Percentiles rank a stretch among this genome's conserved stretches.
Evolutionary conservation across 805 yeast species (phyloP).

Genomic region (Wickerhamomyces rabaulensis): DNA sequence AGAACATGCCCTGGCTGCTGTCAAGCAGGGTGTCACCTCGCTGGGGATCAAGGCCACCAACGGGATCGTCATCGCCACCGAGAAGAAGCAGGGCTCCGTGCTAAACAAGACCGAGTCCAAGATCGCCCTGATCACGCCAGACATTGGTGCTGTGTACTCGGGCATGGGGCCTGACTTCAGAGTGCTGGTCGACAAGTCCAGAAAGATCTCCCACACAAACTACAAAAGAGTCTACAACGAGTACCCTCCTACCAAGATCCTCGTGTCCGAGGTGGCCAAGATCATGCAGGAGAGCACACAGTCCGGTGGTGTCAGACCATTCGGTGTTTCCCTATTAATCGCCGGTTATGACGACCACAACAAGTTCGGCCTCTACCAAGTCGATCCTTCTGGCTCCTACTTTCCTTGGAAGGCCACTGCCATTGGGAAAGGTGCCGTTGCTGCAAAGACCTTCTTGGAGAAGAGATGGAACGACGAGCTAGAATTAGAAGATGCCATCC

Average conservation of each 20-base stretch:
- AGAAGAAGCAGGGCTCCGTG: slow-evolving; percentile 79
- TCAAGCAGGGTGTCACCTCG: slow-evolving; percentile 96
- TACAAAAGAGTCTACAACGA: slow-evolving; percentile 93
- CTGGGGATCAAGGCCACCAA: slow-evolving; percentile 92
- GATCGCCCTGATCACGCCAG: slow-evolving; percentile 82
- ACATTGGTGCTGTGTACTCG: slow-evolving; percentile 92
- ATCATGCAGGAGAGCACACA: slow-evolving; percentile 99
- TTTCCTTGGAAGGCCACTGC: slow-evolving; percentile 99
- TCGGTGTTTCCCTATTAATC: slow-evolving; percentile 88
- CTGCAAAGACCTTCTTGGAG: slow-evolving; percentile 96
- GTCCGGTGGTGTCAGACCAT: slow-evolving; percentile 98
- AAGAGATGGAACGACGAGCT: slow-evolving; percentile 97
- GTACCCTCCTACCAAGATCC: slow-evolving; percentile 91
- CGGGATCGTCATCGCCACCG: slow-evolving; percentile 96
- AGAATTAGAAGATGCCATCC: slow-evolving; percentile 97
- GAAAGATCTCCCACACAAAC: slow-evolving; percentile 88
- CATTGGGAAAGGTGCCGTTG: slow-evolving; percentile 90
- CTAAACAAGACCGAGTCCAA: slow-evolving; percentile 75
- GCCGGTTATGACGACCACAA: slow-evolving; percentile 87
- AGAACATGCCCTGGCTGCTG: slow-evolving; percentile 96
- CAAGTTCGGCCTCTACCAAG: slow-evolving; percentile 82
- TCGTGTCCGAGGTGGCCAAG: slow-evolving; percentile 92
- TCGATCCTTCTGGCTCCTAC: slow-evolving; percentile 96
- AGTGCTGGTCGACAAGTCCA: slow-evolving; percentile 86
- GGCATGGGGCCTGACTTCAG: slow-evolving; percentile 99